Evolutionary conservation across 75 land plant genomes (phyloP), one percentile per base, ranked within the genome.

Genomic region (Azolla pinnata): DNA sequence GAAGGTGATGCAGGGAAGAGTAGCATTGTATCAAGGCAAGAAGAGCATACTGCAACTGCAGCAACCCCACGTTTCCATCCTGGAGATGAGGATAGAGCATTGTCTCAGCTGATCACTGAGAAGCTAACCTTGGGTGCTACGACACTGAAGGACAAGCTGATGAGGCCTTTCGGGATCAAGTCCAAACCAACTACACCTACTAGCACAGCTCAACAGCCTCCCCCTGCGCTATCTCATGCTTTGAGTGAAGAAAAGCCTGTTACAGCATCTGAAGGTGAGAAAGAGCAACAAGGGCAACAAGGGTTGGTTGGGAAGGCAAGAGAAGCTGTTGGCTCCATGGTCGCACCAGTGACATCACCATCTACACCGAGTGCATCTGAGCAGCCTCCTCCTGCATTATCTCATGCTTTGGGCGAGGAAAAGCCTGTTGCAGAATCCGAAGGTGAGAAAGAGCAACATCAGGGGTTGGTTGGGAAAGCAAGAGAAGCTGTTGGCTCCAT

Each of bases 91-190:
- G 62, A 60, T 44, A 44, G 2, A 25, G 62, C 62, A 12, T 42
- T 60, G 48, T 60, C 62, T n/a, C 47, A 60, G 62, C 23, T 38
- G 7, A 60, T 60, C 10, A 60, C 62, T 19, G 47, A 60, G 46
- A 60, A 38, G 62, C 1, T 60, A 28, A 60, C 29, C 62, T 16
- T 19, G 4, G 48, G 62, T 19, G 59, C 42, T 3, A 21, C 46
- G 21, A 38, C 62, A 5, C 27, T 38, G 62, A 60, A 60, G 29
- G 54, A 26, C 28, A 52, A 26, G 5, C 2, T 52, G 2, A 2
- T 23, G 29, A 52, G 24, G 54, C 54, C 54, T 25, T 52, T 52
- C 24, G 14, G 29, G 10, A 5, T 12, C 27, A 52, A 21, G 28
- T 19, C 54, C 4, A 26, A 4, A 1, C 29, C 54, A 25, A 3